Base-by-base conservation (phyloP, 2,329 filamentous ascomycete genomes). In the Mollisiaceae sp. region DNA sequence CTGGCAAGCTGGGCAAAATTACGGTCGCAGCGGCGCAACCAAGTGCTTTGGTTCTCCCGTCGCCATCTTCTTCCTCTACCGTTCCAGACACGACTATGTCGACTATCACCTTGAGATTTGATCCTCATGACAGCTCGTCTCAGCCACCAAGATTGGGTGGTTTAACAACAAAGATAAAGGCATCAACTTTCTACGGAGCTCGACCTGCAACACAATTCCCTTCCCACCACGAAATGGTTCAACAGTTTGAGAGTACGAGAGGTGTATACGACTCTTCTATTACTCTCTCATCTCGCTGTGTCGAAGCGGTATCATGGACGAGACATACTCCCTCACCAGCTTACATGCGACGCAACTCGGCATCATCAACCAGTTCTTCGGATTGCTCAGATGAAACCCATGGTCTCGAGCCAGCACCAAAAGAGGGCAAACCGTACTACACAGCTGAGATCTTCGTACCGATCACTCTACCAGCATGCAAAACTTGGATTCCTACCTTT, bases 401-500 rank as follows among this genome's bases (percentile, higher is more conserved):
- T 36, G 36, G 59, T n/a, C 36, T 64, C 8, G 38, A 54, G 15
- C 22, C 50, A 50, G 4, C 45, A 50, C 47, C 62, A 14, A 59
- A 64, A 54, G 45, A 66, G 6, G 52, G 52, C 24, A 62, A 63
- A 24, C 39, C 60, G 11, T 73, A 73, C 77, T 91, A 89, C 77
- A 88, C 86, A 2, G 82, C 88, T 8, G 80, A 80, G n/a, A 78
- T 92, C 41, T 74, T 89, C 1, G 84, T 91, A 1, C 89, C 89
- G 0, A 79, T 91, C 71, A 82, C 83, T 0, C 81, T 91, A 0
- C 89, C 89, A 0, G 72, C 74, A n/a, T 79, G 79, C 67, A 90
- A 89, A 70, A 79, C 82, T 32, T 90, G 90, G 74, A 78, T 90
- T 22, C 90, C 89, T 1, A 89, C 88, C 2, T 92, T 92, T 78